Percentiles rank a stretch among this genome's conserved stretches.
These are phyloP conservation scores for Letharia lupina DNA, from an alignment of 495 filamentous ascomycete species.

Conservation along the genomic window DNA sequence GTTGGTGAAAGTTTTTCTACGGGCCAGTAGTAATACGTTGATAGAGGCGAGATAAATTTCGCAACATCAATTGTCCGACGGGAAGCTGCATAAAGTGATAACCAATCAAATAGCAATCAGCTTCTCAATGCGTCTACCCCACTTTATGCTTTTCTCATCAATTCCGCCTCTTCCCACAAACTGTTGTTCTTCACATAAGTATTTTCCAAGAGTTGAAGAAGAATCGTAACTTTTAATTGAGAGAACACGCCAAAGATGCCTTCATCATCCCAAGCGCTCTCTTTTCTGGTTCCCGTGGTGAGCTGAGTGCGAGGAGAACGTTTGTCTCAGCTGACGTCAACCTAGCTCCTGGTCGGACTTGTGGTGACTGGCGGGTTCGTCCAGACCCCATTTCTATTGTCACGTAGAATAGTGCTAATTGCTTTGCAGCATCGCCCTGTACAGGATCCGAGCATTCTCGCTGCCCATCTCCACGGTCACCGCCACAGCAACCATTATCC, in stretches of 20 bases:
- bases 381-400: background rate
- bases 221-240: background rate
- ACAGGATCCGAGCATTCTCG: slow-evolving; percentile 19
- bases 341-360: background rate
- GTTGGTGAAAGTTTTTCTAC: too few relatives aligned
- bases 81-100: background rate
- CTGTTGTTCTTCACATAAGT: too few relatives aligned
- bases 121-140: background rate
- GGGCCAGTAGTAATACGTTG: too few relatives aligned
- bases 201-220: background rate
- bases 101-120: background rate
- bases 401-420: background rate
- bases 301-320: background rate
- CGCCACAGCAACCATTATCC: slow-evolving; percentile 20
- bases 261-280: background rate
- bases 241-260: background rate
- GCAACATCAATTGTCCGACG: background rate
- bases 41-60: background rate
- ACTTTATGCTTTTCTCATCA: background rate
- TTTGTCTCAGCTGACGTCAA: background rate
- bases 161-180: background rate
- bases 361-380: background rate
- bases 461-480: slow-evolving; percentile 18
- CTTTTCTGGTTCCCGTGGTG: background rate
- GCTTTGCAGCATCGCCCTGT: slow-evolving; percentile 15